These are phyloP conservation scores for Gloeopeniophorella convolvens DNA, from an alignment of 768 basidiomycete species.

Conservation along the genomic window DNA sequence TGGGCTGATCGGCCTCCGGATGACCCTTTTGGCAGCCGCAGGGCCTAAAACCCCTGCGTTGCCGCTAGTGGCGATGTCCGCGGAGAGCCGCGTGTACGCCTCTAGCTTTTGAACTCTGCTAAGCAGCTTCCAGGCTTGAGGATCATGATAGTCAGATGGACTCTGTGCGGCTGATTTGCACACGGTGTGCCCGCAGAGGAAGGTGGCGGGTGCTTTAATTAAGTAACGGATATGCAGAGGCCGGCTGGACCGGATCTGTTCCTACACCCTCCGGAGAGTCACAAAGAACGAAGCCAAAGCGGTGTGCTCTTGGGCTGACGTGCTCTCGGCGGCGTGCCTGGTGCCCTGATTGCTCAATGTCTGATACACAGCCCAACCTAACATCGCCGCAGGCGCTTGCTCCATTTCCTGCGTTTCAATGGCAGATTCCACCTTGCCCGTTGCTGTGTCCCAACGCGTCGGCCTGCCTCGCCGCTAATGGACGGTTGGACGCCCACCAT, in stretches of 20 bases:
- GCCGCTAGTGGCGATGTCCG: no score
- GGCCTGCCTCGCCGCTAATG: slow-evolving; percentile 2
- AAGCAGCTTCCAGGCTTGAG: background rate
- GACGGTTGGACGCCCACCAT: slow-evolving; percentile 11
- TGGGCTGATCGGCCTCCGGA: no score
- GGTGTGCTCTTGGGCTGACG: background rate
- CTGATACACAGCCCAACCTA: background rate
- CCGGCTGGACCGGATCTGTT: slow-evolving; percentile 8
- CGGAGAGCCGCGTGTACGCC: no score
- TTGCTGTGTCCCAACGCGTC: slow-evolving; percentile 2
- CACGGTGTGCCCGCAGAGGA: background rate
- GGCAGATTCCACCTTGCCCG: background rate
- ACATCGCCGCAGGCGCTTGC: background rate
- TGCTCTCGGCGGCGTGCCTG: background rate
- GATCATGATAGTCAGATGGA: background rate
- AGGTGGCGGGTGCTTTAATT: background rate
- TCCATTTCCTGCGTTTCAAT: background rate
- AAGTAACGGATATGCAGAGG: background rate
- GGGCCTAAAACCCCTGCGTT: no score
- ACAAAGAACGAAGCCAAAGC: background rate
- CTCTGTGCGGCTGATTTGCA: background rate
- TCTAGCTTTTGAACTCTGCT: no score
- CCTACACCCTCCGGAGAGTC: background rate
- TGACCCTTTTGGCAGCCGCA: no score
- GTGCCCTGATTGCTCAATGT: background rate